Percentiles rank a stretch among this genome's conserved stretches.
Evolutionary conservation across 140 eudicot genomes (phyloP).

Genomic region (Stevia rebaudiana): DNA sequence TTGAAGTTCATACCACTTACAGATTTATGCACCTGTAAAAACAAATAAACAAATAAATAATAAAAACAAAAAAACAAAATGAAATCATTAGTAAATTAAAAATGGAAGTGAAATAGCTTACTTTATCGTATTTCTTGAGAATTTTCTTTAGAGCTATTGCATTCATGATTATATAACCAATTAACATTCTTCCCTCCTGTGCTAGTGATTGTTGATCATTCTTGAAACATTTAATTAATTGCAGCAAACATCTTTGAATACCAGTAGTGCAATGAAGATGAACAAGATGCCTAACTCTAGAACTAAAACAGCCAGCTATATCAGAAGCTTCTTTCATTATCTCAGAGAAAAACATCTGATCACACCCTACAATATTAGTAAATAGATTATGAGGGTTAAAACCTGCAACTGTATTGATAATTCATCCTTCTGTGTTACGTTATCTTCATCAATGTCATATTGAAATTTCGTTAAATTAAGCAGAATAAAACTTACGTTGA

Average conservation of each 20-base stretch:
- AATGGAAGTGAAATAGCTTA: conserved; percentile 16
- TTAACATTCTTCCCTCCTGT: conserved; percentile 45
- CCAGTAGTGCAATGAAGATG: conserved; percentile 39
- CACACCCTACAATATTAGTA: conserved; percentile 41
- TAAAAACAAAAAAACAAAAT: background rate
- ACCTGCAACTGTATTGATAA: background rate
- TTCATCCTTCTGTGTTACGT: background rate
- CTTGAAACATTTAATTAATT: conserved; percentile 37
- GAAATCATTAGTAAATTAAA: background rate
- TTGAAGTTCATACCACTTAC: conserved; percentile 48
- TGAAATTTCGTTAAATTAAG: background rate
- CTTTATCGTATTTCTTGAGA: conserved; percentile 58
- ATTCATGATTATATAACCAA: conserved; percentile 48
- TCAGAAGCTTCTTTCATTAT: conserved; percentile 56
- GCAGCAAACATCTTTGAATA: conserved; percentile 29
- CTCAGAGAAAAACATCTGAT: conserved; percentile 46
- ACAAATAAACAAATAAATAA: background rate
- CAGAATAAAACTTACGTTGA: conserved; percentile 26
- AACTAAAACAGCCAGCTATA: conserved; percentile 43
- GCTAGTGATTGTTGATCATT: conserved; percentile 37
- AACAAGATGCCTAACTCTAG: conserved; percentile 48
- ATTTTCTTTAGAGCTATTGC: conserved; percentile 46
- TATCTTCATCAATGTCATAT: background rate
- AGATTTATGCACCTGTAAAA: conserved; percentile 48
- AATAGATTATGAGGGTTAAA: background rate